A percentile compares a stretch with the other conserved stretches of the same genome.
Evolutionary conservation across 2,329 filamentous ascomycete species (phyloP).

Genomic region (Paradendryphiella salina): DNA sequence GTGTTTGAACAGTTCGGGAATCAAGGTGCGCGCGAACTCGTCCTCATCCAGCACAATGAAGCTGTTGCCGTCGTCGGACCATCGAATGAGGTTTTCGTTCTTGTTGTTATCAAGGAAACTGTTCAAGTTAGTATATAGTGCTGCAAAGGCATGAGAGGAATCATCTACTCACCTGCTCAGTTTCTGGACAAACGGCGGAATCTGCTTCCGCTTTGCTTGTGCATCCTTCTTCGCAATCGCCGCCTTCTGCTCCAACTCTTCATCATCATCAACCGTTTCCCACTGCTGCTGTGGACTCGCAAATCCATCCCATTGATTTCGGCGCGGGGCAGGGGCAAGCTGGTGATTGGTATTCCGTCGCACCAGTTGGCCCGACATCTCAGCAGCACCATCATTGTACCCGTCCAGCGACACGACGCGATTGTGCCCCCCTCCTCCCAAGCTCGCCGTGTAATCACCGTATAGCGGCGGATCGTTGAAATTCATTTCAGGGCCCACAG

Average conservation of each 20-base stretch:
- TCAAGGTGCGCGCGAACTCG: constrained; percentile 74
- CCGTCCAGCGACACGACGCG: constrained; percentile 42
- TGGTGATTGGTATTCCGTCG: constrained; percentile 53
- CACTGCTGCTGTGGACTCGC: constrained; percentile 51
- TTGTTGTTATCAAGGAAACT: constrained; percentile 93
- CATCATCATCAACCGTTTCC: constrained; percentile 67
- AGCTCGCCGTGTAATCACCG: constrained; percentile 34
- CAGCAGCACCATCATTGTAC: constrained; percentile 28
- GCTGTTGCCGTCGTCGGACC: constrained; percentile 94
- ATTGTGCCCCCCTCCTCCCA: constrained; percentile 27
- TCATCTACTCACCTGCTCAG: constrained; percentile 77
- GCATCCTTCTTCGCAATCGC: constrained; percentile 83
- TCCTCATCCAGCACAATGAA: constrained; percentile 98
- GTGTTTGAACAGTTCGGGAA: constrained; percentile 77
- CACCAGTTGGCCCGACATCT: constrained; percentile 51
- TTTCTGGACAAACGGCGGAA: constrained; percentile 97
- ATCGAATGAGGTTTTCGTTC: constrained; percentile 92
- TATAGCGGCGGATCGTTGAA: constrained; percentile 46
- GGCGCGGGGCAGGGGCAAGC: constrained; percentile 45
- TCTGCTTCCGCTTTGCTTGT: constrained; percentile 88
- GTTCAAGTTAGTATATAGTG: constrained; percentile 18
- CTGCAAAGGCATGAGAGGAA: not conserved
- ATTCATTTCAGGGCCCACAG: constrained; percentile 30
- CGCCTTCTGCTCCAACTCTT: constrained; percentile 77
- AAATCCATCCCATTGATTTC: constrained; percentile 48